Evolutionary conservation across 257 asterid species (phyloP).

Genomic region (Penstemon newberryi): DNA sequence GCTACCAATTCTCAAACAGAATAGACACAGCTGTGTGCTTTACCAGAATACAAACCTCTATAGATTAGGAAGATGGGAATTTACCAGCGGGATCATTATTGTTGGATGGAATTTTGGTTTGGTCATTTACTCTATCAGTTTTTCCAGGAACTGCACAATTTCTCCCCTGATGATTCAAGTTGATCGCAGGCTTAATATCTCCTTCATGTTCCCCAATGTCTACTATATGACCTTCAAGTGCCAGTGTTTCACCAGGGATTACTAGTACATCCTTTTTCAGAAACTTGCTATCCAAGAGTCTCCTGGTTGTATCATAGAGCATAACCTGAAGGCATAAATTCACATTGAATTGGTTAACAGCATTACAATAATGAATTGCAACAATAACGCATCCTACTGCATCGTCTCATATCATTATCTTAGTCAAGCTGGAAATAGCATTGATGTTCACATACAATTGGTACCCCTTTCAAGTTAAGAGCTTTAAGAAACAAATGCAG

Average conservation of each 20-base stretch:
- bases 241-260: slow-evolving; percentile 58
- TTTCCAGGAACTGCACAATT: slow-evolving; percentile 30
- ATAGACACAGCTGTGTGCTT: slow-evolving; percentile 18
- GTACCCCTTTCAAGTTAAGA: not conserved
- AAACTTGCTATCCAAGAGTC: slow-evolving; percentile 64
- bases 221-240: slow-evolving; percentile 64
- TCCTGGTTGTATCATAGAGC: slow-evolving; percentile 65
- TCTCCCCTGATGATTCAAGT: slow-evolving; percentile 34
- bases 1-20: slow-evolving; percentile 17
- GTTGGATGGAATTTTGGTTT: slow-evolving; percentile 24
- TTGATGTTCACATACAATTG: not conserved
- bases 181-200: slow-evolving; percentile 41
- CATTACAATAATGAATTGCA: slow-evolving; percentile 1
- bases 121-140: slow-evolving; percentile 27
- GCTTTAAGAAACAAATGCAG: not conserved
- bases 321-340: slow-evolving; percentile 46
- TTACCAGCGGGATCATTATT: slow-evolving; percentile 45
- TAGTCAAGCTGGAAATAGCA: slow-evolving; percentile 8
- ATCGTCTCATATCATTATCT: slow-evolving; percentile 10
- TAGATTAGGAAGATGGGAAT: slow-evolving; percentile 29
- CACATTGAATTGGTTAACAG: slow-evolving; percentile 1
- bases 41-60: slow-evolving; percentile 23
- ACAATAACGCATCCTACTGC: slow-evolving; percentile 5
- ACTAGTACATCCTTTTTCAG: slow-evolving; percentile 62
- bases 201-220: slow-evolving; percentile 66